Conservation (phyloP, 805 yeast genomes). For the Ogataea glucozyma region DNA sequence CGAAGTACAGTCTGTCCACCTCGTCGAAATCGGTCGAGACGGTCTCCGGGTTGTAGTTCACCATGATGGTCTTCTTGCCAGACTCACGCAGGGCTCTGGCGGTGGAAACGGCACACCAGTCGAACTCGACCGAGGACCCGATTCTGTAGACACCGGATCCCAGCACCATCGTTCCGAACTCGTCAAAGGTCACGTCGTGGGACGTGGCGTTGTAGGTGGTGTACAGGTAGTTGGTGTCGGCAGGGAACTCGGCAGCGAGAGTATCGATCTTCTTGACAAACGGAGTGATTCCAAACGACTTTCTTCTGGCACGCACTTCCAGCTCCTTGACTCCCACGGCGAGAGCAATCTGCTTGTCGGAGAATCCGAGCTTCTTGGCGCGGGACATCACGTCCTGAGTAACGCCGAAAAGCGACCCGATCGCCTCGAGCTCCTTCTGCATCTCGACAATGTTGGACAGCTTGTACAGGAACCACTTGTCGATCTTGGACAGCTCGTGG, state of each 20-base stretch:
- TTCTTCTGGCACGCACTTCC: slow-evolving; percentile 81
- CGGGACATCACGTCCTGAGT: slow-evolving; percentile 68
- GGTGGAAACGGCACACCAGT: slow-evolving; percentile 98
- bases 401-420: slow-evolving; percentile 57
- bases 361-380: slow-evolving; percentile 93
- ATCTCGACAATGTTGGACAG: slow-evolving; percentile 88
- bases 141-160: slow-evolving; percentile 99
- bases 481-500: slow-evolving; percentile 89
- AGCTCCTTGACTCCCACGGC: slow-evolving; percentile 74
- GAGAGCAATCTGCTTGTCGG: slow-evolving; percentile 87
- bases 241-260: slow-evolving; percentile 98
- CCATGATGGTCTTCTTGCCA: slow-evolving; percentile 91
- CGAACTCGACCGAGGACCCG: slow-evolving; percentile 98
- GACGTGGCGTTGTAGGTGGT: slow-evolving; percentile 92
- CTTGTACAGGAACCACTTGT: slow-evolving; percentile 93
- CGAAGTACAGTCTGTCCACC: slow-evolving; percentile 95
- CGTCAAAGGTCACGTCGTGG: slow-evolving; percentile 82
- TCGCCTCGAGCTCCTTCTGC: slow-evolving; percentile 75
- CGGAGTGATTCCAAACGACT: slow-evolving; percentile 77
- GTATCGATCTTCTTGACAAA: slow-evolving; percentile 97
- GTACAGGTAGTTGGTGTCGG: slow-evolving; percentile 91
- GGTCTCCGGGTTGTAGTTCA: slow-evolving; percentile 97
- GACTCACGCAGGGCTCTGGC: slow-evolving; percentile 88
- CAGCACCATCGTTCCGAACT: slow-evolving; percentile 88
- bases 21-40: slow-evolving; percentile 98